These are phyloP conservation scores for Exophiala calicioides DNA, from an alignment of 2,329 filamentous ascomycete species.

Conservation along the genomic window DNA sequence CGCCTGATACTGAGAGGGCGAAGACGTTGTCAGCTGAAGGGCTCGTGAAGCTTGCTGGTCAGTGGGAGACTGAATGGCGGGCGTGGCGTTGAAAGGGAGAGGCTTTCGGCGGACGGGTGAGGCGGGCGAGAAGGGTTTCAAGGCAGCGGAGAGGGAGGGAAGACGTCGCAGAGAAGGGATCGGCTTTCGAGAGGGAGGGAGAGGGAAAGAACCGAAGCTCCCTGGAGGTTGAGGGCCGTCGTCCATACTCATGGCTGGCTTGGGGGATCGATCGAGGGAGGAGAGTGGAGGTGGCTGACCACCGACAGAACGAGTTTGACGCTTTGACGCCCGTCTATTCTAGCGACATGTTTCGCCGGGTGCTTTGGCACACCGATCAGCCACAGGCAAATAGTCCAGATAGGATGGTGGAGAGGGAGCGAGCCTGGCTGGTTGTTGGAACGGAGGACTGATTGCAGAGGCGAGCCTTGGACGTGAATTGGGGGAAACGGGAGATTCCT, in stretches of 20 bases:
- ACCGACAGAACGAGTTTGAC: slow-evolving; percentile 19
- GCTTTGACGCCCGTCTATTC: slow-evolving; percentile 28
- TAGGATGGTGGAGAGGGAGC: slow-evolving; percentile 14
- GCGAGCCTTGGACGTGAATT: slow-evolving; percentile 2
- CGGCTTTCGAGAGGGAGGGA: slow-evolving; percentile 26
- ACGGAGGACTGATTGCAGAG: slow-evolving; percentile 1
- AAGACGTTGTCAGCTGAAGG: neutral
- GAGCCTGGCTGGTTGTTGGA: slow-evolving; percentile 12
- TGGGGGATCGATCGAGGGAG: neutral
- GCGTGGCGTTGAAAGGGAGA: slow-evolving; percentile 49
- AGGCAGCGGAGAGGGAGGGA: slow-evolving; percentile 20
- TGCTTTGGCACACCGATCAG: slow-evolving; percentile 24
- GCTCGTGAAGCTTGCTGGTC: slow-evolving; percentile 24
- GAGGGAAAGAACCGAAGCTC: slow-evolving; percentile 21
- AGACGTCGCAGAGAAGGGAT: slow-evolving; percentile 20
- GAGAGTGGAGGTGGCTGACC: slow-evolving; percentile 6
- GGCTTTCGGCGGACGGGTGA: slow-evolving; percentile 56
- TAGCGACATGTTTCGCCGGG: slow-evolving; percentile 24
- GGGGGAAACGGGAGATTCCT: slow-evolving; percentile 4
- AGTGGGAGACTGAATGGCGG: slow-evolving; percentile 16
- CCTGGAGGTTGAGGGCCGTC: slow-evolving; percentile 16
- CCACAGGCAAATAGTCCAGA: slow-evolving; percentile 23
- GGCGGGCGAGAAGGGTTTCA: slow-evolving; percentile 24
- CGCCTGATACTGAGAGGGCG: neutral
- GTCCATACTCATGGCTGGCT: slow-evolving; percentile 15